Evolutionary conservation across 106 monocot genomes (phyloP), one percentile per base, ranked within the genome.

Genomic region (Platanthera zijinensis): DNA sequence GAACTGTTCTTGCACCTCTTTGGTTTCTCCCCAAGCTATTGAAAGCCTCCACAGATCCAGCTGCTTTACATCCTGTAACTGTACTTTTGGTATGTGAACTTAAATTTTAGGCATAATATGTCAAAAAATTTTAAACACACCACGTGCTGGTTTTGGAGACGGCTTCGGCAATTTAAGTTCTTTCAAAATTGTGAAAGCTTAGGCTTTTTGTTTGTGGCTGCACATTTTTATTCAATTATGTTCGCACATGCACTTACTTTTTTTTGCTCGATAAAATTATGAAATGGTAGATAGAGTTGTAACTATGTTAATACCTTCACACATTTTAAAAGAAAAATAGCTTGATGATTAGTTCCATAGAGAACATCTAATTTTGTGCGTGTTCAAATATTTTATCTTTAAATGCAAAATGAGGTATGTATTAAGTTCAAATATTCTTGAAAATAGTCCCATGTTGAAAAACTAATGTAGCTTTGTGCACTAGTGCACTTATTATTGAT

Each of bases 1-100:
- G 72, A 72, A 72, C 19, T 72, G 72, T 72, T 72, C 72, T 21
- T 72, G 72, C 51, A 15, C 70, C 46, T 51, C 72, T 51, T 8
- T 22, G 1, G 19, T 21, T 21, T 19, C 72, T 72, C 48, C 71
- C 48, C 72, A 72, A 51, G 49, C 72, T 50, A 72, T 9, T 72
- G 72, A 49, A 18, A 72, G 51, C 72, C 50, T 50, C 19, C 18
- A 50, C 72, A 72, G 45, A 72, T 51, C 72, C 50, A 51, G 72
- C 50, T 72, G 72, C 11, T 72, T 72, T 51, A 50, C 50, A 50
- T 72, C 72, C 21, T 72, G 72, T 10, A 72, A 72, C 50, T 72
- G 72, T 51, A 50, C 72, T 18, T 49, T 51, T 51, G 50, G 72
- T 72, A 72, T 21, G 45, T 70, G 30, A 66, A 22, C 45, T 48